Percentiles rank a stretch among this genome's conserved stretches.
phyloP scores from a whole-genome alignment of 805 yeast species.

The Lipomyces orientalis region DNA sequence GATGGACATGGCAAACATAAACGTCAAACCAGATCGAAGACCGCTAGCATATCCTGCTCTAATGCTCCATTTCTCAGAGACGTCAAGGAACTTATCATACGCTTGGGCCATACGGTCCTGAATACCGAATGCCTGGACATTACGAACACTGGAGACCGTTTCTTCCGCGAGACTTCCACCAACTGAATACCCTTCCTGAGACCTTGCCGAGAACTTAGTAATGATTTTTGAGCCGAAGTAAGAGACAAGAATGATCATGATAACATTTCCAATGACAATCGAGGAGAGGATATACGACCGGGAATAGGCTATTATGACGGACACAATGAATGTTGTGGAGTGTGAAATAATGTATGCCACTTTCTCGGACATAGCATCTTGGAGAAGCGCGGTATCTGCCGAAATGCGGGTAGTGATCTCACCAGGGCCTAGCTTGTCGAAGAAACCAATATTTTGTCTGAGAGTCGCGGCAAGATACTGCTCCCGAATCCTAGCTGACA shows the following conservation, averaged over 20 bases:
- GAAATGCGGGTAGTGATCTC: conserved; percentile 53
- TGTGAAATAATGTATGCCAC: conserved; percentile 46
- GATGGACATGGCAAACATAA: conserved; percentile 33
- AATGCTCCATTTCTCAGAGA: conserved; percentile 40
- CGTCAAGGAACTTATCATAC: conserved; percentile 44
- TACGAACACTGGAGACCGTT: conserved; percentile 48
- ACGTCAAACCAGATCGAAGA: conserved; percentile 48
- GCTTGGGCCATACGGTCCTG: conserved; percentile 47
- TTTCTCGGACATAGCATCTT: conserved; percentile 53
- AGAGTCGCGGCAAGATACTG: conserved; percentile 47
- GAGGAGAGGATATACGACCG: conserved; percentile 48
- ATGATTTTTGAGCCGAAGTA: conserved; percentile 45
- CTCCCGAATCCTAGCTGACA: conserved; percentile 50
- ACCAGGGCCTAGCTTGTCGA: conserved; percentile 51
- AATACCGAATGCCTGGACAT: conserved; percentile 51
- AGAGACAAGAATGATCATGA: conserved; percentile 42
- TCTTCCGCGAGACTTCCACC: conserved; percentile 50
- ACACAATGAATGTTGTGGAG: conserved; percentile 48
- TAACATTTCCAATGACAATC: conserved; percentile 46
- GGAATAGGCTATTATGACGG: conserved; percentile 48
- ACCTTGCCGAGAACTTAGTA: conserved; percentile 31
- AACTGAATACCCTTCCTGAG: conserved; percentile 30
- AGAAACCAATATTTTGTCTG: conserved; percentile 51
- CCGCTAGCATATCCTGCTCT: conserved; percentile 35
- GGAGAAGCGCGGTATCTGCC: conserved; percentile 49